A percentile compares a stretch with the other conserved stretches of the same genome.
Evolutionary conservation across 306 rosid species (phyloP).

Genomic region (Inga laurina): DNA sequence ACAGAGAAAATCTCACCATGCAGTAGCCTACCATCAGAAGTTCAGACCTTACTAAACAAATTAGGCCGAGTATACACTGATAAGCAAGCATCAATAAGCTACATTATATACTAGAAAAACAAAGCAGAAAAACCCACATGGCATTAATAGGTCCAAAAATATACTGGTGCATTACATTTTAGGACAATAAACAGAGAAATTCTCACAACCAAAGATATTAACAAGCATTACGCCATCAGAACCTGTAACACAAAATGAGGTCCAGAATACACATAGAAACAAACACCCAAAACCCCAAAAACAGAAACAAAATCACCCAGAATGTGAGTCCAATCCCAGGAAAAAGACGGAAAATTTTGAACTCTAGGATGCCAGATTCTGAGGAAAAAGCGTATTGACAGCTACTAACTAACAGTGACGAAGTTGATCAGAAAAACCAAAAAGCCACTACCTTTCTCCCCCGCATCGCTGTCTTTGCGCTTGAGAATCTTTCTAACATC

Average conservation of each 20-base stretch:
- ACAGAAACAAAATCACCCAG: background rate
- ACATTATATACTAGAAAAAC: conserved; percentile 17
- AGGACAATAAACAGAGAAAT: conserved; percentile 10
- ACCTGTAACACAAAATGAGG: conserved; percentile 7
- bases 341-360: conserved; percentile 1
- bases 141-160: background rate
- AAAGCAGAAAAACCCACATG: conserved; percentile 8
- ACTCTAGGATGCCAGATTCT: background rate
- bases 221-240: background rate
- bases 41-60: background rate
- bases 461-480: conserved; percentile 97
- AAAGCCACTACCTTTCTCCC: conserved; percentile 59
- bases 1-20: background rate
- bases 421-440: background rate
- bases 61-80: background rate
- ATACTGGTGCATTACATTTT: background rate
- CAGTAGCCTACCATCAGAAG: background rate
- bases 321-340: conserved; percentile 22
- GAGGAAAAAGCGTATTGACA: background rate
- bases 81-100: background rate
- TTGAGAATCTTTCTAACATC: conserved; percentile 86
- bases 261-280: conserved; percentile 29
- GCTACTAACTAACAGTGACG: background rate
- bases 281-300: conserved; percentile 21
- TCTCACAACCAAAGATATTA: conserved; percentile 3